Conservation (phyloP, 371 early-diverging fungal genomes). For the Apophysomyces sp. region DNA sequence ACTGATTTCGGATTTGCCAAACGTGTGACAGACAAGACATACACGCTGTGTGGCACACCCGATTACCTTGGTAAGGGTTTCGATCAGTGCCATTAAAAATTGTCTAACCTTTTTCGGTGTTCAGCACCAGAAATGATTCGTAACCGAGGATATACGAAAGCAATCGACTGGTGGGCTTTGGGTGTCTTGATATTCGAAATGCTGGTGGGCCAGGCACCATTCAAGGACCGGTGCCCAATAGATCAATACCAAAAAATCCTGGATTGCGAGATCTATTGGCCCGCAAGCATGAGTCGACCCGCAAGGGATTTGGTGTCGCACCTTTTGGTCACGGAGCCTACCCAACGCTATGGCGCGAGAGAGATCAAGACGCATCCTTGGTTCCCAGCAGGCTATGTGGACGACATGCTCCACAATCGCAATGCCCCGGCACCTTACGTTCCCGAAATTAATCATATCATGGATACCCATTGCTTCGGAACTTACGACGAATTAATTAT, state of each 20-base stretch:
- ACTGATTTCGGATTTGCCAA: conserved; percentile 99
- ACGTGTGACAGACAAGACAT: conserved; percentile 89
- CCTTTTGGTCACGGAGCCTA: conserved; percentile 82
- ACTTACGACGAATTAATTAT: background rate
- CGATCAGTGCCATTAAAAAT: too few species aligned
- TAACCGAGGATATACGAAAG: conserved; percentile 90
- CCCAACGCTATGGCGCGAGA: conserved; percentile 86
- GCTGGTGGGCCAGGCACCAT: conserved; percentile 91
- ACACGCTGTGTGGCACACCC: conserved; percentile 99
- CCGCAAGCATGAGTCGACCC: conserved; percentile 81
- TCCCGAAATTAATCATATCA: background rate
- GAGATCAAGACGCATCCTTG: conserved; percentile 95
- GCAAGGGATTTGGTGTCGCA: conserved; percentile 90
- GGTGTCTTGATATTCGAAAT: conserved; percentile 90
- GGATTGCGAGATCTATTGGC: conserved; percentile 68
- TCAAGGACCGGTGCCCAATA: conserved; percentile 91
- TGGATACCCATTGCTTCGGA: background rate
- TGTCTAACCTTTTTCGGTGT: background rate
- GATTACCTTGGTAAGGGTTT: conserved; percentile 87
- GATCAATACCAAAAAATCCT: conserved; percentile 83
- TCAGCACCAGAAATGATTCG: conserved; percentile 95
- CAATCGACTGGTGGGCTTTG: conserved; percentile 94
- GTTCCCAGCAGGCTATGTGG: conserved; percentile 55
- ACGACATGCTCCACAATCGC: background rate
- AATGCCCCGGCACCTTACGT: background rate